Conservation (phyloP, 139 green algal genomes). For the Chlorella sp. region DNA sequence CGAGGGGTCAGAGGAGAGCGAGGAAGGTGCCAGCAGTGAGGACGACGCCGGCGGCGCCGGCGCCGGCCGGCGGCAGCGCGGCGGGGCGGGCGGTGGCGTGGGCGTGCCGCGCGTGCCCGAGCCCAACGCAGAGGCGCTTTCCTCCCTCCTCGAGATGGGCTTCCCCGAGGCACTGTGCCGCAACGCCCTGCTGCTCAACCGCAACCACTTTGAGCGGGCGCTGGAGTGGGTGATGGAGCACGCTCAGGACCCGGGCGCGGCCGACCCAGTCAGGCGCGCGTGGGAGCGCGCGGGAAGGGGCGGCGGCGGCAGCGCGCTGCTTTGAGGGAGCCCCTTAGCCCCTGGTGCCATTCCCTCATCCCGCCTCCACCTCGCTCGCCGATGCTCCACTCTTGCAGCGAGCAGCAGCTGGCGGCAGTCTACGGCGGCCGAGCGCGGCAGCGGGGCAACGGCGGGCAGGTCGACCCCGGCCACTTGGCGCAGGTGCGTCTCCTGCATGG, state of each 20-base stretch:
- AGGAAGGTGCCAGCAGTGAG: background rate
- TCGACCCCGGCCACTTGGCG: no score
- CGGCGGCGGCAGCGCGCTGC: background rate
- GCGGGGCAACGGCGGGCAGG: no score
- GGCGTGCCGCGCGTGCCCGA: slow-evolving; percentile 4
- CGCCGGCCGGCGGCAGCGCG: background rate
- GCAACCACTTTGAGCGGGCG: slow-evolving; percentile 20
- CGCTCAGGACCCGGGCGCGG: slow-evolving; percentile 9
- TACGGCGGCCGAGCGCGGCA: no score
- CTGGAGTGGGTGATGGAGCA: slow-evolving; percentile 30
- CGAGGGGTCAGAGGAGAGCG: background rate
- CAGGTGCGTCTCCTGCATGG: no score
- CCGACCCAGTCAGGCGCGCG: slow-evolving; percentile 20
- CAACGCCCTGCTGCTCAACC: slow-evolving; percentile 25
- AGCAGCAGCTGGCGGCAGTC: slow-evolving; percentile 8
- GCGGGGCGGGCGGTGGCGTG: background rate
- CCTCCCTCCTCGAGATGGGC: slow-evolving; percentile 22
- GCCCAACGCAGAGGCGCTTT: background rate
- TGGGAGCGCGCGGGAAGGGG: background rate
- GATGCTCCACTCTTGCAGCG: background rate
- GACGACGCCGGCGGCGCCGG: background rate
- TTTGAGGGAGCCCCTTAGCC: background rate
- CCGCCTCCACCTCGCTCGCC: background rate
- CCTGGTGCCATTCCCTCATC: background rate
- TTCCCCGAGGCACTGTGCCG: slow-evolving; percentile 21